Conservation (phyloP, 169 alveolate species). For the Blepharisma undulans region DNA sequence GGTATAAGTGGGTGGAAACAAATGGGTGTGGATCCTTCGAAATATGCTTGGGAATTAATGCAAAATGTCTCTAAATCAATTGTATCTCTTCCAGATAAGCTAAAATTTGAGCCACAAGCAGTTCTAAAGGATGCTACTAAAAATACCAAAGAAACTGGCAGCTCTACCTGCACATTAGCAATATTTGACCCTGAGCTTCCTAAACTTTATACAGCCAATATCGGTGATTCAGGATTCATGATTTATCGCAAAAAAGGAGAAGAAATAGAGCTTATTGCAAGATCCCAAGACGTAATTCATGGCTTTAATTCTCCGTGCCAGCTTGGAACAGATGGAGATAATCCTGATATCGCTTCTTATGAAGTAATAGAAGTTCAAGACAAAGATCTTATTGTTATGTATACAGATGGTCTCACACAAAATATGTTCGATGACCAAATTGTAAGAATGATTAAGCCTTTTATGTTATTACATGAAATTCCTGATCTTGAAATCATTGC, state of each 20-base stretch:
- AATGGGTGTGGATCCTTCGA: constrained; percentile 75
- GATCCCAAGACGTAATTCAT: constrained; percentile 67
- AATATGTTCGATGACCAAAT: constrained; percentile 67
- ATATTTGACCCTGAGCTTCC: constrained; percentile 30
- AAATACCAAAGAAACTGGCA: constrained; percentile 51
- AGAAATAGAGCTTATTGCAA: constrained; percentile 38
- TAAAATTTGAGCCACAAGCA: constrained; percentile 51
- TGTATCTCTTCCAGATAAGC: neutral
- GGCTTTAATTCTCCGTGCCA: constrained; percentile 73
- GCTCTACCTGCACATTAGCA: constrained; percentile 61
- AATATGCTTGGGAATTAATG: constrained; percentile 58
- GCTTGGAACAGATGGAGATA: constrained; percentile 72
- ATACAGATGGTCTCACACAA: constrained; percentile 79
- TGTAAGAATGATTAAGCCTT: constrained; percentile 7
- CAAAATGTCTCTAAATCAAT: constrained; percentile 43
- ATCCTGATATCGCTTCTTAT: constrained; percentile 56
- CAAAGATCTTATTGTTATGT: constrained; percentile 71
- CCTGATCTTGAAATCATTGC: constrained; percentile 39
- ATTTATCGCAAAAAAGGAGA: constrained; percentile 57
- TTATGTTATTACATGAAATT: constrained; percentile 28
- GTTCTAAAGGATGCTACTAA: constrained; percentile 55
- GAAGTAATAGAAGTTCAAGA: constrained; percentile 57
- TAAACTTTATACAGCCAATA: constrained; percentile 53
- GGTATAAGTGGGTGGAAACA: constrained; percentile 85
- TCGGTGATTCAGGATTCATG: constrained; percentile 79